These are phyloP conservation scores for Castanea sativa DNA, from an alignment of 306 rosid species.

Conservation along the genomic window DNA sequence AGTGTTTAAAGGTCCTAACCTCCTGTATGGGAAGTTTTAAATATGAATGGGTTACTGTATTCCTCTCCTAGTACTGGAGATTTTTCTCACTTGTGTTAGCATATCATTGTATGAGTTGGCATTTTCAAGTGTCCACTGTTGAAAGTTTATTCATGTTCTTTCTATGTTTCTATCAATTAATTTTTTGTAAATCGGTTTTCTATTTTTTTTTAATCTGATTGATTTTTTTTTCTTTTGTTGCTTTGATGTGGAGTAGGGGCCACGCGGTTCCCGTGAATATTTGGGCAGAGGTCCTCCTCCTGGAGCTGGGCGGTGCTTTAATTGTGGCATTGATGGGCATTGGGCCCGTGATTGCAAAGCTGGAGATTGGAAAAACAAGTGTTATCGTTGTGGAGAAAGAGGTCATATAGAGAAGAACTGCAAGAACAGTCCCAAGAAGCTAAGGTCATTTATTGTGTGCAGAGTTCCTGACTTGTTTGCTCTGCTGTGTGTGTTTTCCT, in stretches of 20 bases:
- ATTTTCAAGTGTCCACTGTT: neutral
- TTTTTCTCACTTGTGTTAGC: neutral
- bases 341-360: constrained; percentile 93
- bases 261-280: constrained; percentile 76
- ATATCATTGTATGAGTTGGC: neutral
- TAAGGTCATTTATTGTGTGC: constrained; percentile 35
- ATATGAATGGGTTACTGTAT: neutral
- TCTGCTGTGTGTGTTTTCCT: neutral
- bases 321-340: constrained; percentile 84
- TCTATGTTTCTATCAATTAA: neutral
- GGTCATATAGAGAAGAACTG: constrained; percentile 81
- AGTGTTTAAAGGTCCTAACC: neutral
- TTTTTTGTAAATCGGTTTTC: neutral
- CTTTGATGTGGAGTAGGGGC: constrained; percentile 38
- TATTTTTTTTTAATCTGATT: neutral
- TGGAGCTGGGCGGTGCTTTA: constrained; percentile 90
- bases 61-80: no score
- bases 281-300: constrained; percentile 82
- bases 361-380: constrained; percentile 89
- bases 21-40: neutral
- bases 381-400: constrained; percentile 89
- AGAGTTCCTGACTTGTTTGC: neutral
- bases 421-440: constrained; percentile 74
- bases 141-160: neutral
- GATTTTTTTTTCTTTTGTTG: neutral